Base-by-base conservation (phyloP, 2,329 filamentous ascomycete species). In the Fusarium oxysporum region DNA sequence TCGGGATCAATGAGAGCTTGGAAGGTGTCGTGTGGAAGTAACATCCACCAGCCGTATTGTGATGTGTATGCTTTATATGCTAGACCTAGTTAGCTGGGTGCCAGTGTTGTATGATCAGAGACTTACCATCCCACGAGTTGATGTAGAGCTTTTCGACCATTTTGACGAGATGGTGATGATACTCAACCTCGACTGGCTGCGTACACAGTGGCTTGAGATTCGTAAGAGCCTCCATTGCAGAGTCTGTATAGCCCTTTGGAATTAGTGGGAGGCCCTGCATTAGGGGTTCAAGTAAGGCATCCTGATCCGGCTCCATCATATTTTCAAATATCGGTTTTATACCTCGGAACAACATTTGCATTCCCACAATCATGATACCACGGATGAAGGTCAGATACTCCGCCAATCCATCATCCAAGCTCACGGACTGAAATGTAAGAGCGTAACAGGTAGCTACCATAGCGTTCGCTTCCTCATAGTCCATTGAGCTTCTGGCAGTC, bases 311-410 rank as follows among this genome's bases (percentile, higher is more conserved):
- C 16, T 82, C 82, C 21, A 84, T 68, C 19, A 88, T 74, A 66
- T 86, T 85, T 50, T 81, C 82, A 68, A 89, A 90, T 55, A 90
- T 80, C 61, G 88, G 84, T 25, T 83, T 83, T 45, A 86, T 83
- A 28, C 85, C 83, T 58, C 85, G 83, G 65, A 82, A 81, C 78
- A 83, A 83, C 84, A 90, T 87, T 73, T 89, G 88, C 68, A 86
- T 83, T 16, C 83, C 85, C 7, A 91, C 83, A 50, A 90, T 83
- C 68, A 88, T 78, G 71, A 90, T 86, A 21, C 89, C 88, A 33
- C 89, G 84, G 67, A 88, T 86, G 72, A 90, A 90, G 0, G 86
- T 89, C 85, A 91, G 87, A 78, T 86, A 90, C 78, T 90, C 89
- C n/a, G 82, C 81, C 80, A 90, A 82, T 43, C 89, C 89, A 70